Conservation (phyloP, 495 filamentous ascomycete genomes). For the Penicillium subrubescens region DNA sequence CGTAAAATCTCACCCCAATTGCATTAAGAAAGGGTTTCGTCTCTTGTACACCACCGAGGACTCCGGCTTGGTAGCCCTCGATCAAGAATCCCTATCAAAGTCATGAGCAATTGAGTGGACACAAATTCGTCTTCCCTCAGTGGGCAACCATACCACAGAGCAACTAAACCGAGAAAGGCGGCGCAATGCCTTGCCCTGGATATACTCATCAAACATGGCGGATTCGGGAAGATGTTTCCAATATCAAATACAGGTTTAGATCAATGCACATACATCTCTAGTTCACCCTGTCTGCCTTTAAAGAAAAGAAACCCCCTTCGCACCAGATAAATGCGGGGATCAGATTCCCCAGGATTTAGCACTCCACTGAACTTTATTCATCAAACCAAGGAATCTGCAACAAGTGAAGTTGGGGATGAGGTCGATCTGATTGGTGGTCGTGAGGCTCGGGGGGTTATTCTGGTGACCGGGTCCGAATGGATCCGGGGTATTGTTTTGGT, state of each 20-base stretch:
- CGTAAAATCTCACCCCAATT: conserved; percentile 17
- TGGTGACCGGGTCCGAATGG: background rate
- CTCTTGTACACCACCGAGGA: conserved; percentile 37
- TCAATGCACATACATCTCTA: background rate
- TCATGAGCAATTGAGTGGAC: background rate
- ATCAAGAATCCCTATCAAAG: conserved; percentile 10
- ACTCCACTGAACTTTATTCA: background rate
- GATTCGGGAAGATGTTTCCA: background rate
- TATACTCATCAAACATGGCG: conserved; percentile 11
- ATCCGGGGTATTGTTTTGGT: conserved; percentile 1
- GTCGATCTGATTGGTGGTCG: background rate
- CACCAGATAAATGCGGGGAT: background rate
- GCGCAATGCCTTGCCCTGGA: conserved; percentile 8
- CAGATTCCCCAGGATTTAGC: background rate
- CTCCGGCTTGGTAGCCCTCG: conserved; percentile 39
- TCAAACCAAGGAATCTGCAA: background rate
- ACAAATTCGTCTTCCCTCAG: background rate
- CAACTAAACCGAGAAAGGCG: conserved; percentile 10
- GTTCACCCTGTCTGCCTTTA: background rate
- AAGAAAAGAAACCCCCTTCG: background rate
- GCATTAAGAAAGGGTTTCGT: conserved; percentile 36
- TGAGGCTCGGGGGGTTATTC: background rate
- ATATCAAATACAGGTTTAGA: background rate
- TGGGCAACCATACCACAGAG: background rate
- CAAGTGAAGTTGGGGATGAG: background rate